Base-by-base conservation (phyloP, 1,284 basidiomycete genomes). In the Termitomyces sp. region DNA sequence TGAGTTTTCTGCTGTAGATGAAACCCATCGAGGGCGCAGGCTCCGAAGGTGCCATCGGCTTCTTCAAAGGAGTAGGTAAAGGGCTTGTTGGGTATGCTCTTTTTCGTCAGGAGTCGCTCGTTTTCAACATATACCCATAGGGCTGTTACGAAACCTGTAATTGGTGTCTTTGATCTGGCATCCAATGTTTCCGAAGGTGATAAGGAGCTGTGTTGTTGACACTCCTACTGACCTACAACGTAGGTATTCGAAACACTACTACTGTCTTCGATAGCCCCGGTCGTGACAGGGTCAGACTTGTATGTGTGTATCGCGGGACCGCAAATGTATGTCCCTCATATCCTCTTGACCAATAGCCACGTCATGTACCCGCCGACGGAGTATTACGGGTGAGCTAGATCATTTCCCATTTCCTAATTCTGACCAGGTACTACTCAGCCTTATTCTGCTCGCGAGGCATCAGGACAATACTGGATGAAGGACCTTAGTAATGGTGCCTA, bases 11-110 rank as follows among this genome's bases (percentile, higher is more conserved):
- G 21, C 50, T 40, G 49, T 63, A 91, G 86, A 86, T 92, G 72
- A 96, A 98, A 67, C 97, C 97, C 0, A 84, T 99, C 45, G 95
- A 99, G 70, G 97, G 97, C 4, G 97, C 97, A 0, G 96, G 99
- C 68, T 81, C 86, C 13, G 94, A 90, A 63, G 97, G 97, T 5
- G 94, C 97, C 0, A 77, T 92, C 34, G 97, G 97, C 4, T 99
- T 99, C 74, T 93, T 98, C 77, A 98, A 97, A 70, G 97, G 97
- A 12, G 84, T 99, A 30, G 97, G 97, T 13, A 98, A 97, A 70
- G 96, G 96, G 9, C 76, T 98, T 51, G 93, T 98, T 54, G 96
- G 96, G 88, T 93, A 67, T 33, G 49, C 24, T 19, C n/a, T 44
- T 26, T 49, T 30, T 51, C 38, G 36, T 50, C 30, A n/a, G 43